These are phyloP conservation scores for Nadsonia starkeyi-henricii DNA, from an alignment of 1,139 yeast genomes.

Conservation along the genomic window DNA sequence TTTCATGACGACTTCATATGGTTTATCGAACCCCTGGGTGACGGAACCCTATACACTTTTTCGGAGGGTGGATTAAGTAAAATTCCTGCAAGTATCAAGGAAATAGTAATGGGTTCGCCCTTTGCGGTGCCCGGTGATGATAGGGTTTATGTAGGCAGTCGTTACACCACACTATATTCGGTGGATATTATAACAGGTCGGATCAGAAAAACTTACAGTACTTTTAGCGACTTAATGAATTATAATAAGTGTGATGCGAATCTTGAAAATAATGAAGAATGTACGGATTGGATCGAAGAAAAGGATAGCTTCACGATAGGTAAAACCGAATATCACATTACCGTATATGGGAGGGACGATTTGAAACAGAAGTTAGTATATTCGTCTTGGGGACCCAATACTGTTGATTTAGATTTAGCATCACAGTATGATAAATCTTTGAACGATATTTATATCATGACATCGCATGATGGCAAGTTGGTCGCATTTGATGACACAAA, in stretches of 20 bases:
- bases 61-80: constrained; percentile 69
- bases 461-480: constrained; percentile 50
- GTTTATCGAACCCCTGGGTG: constrained; percentile 86
- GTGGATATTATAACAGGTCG: constrained; percentile 68
- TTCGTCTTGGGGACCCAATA: constrained; percentile 87
- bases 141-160: constrained; percentile 76
- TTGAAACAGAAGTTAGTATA: constrained; percentile 78
- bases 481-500: constrained; percentile 22
- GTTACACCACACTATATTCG: constrained; percentile 63
- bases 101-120: constrained; percentile 73
- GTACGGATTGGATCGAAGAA: constrained; percentile 10
- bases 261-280: constrained; percentile 15
- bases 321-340: constrained; percentile 36
- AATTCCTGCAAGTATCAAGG: constrained; percentile 69
- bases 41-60: constrained; percentile 78
- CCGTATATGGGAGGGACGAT: constrained; percentile 52
- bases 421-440: constrained; percentile 26
- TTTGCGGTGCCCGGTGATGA: constrained; percentile 56
- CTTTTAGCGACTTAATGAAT: neutral
- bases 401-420: constrained; percentile 58
- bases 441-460: constrained; percentile 70
- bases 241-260: constrained; percentile 31
- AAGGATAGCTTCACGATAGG: constrained; percentile 24
- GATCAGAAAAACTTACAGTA: constrained; percentile 44
- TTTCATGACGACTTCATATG: constrained; percentile 28